Evolutionary conservation across 2,329 filamentous ascomycete species (phyloP).

Genomic region (Talaromyces sp.): DNA sequence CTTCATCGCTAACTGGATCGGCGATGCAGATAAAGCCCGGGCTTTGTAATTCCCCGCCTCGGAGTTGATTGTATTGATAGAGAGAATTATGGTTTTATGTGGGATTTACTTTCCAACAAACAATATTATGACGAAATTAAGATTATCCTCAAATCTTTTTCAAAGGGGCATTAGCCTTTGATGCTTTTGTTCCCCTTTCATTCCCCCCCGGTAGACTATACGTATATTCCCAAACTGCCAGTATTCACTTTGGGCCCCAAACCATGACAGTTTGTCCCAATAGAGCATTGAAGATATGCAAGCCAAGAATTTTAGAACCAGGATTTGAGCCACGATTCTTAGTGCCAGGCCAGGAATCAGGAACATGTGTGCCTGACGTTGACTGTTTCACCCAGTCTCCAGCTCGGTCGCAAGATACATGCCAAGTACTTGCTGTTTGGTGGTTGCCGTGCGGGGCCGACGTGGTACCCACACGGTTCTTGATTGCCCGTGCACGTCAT

Average conservation of each 20-base stretch:
- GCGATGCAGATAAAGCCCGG: slow-evolving; percentile 29
- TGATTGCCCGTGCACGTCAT: slow-evolving; percentile 17
- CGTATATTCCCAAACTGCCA: no score
- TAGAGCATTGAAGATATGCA: neutral
- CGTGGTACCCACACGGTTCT: slow-evolving; percentile 8
- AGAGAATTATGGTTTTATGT: slow-evolving; percentile 16
- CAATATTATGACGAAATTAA: neutral
- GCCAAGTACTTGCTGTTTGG: slow-evolving; percentile 2
- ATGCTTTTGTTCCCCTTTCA: no score
- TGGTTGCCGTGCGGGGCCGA: slow-evolving; percentile 10
- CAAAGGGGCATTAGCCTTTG: no score
- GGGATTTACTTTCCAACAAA: slow-evolving; percentile 21
- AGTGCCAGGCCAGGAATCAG: neutral
- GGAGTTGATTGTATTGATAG: slow-evolving; percentile 18
- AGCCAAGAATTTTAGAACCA: no score
- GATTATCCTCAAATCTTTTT: no score
- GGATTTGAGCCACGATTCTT: neutral
- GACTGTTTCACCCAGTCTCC: neutral
- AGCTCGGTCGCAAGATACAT: neutral
- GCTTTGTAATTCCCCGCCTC: slow-evolving; percentile 20
- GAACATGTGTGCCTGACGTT: slow-evolving; percentile 6
- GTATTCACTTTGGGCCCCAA: no score
- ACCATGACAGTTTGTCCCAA: no score
- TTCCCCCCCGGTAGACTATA: no score
- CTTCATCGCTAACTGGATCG: slow-evolving; percentile 32